These are phyloP conservation scores for Pleurotus sapidus DNA, from an alignment of 768 basidiomycete genomes.

Conservation along the genomic window DNA sequence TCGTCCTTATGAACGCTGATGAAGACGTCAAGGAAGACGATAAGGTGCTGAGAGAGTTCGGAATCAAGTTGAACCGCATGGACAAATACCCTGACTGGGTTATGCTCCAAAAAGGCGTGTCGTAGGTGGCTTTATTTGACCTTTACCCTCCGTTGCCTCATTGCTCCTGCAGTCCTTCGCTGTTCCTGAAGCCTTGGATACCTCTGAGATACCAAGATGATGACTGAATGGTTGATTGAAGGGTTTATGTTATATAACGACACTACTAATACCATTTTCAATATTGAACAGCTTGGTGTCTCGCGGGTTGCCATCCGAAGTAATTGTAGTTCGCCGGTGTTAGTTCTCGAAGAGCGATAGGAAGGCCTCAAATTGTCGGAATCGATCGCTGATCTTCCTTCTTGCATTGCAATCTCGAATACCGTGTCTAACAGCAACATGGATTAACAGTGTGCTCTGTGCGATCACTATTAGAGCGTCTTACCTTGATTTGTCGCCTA, in stretches of 20 bases:
- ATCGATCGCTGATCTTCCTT: constrained; percentile 32
- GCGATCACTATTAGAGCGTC: constrained; percentile 3
- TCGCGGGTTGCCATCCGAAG: too few relatives aligned
- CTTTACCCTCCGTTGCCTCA: background rate
- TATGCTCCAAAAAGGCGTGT: background rate
- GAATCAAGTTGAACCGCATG: background rate
- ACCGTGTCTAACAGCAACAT: constrained; percentile 23
- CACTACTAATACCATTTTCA: too few relatives aligned
- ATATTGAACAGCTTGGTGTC: too few relatives aligned
- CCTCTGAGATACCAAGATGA: constrained; percentile 5
- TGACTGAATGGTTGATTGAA: background rate
- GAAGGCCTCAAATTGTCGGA: constrained; percentile 40
- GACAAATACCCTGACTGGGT: constrained; percentile 5
- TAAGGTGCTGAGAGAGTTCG: constrained; percentile 1
- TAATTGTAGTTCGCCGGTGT: constrained; percentile 9
- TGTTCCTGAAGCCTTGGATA: constrained; percentile 4
- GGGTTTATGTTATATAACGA: too few relatives aligned
- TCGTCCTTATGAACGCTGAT: constrained; percentile 1
- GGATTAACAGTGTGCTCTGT: background rate
- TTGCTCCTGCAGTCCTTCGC: background rate
- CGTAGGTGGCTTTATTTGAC: background rate
- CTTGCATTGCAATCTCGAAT: constrained; percentile 30
- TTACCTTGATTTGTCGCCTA: constrained; percentile 26
- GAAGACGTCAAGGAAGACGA: constrained; percentile 5
- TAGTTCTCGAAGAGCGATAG: constrained; percentile 35